Percentiles rank a stretch among this genome's conserved stretches.
phyloP scores from a whole-genome alignment of 352 stramenopile genomes.

The Saprolegnia parasitica region DNA sequence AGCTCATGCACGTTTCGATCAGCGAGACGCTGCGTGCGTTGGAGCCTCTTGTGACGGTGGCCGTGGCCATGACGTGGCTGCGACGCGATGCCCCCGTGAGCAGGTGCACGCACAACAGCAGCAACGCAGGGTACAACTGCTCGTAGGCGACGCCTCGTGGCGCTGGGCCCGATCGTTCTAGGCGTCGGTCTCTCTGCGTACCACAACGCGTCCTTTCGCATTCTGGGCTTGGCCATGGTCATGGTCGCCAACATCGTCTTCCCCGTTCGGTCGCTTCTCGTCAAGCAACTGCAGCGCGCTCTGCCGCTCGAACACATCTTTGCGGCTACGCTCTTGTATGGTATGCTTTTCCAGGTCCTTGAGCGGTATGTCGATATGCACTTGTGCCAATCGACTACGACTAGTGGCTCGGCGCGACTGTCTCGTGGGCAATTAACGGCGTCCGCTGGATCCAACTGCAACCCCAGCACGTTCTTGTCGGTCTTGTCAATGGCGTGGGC shows the following conservation, averaged over 20 bases:
- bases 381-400: no score
- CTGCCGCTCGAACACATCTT: conserved; percentile 23
- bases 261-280: conserved; percentile 11
- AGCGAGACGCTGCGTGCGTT: conserved; percentile 25
- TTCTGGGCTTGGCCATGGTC: conserved; percentile 10
- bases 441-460: background rate
- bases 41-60: conserved; percentile 9
- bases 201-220: conserved; percentile 9
- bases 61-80: conserved; percentile 5
- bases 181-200: conserved; percentile 25
- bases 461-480: conserved; percentile 2
- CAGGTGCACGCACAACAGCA: background rate
- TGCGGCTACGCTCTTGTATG: conserved; percentile 15
- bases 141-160: conserved; percentile 12
- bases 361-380: background rate
- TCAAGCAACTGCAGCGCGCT: conserved; percentile 14
- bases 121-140: no score
- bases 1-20: conserved; percentile 29
- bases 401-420: conserved; percentile 16
- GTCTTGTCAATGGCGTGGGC: conserved; percentile 6
- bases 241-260: conserved; percentile 26
- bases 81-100: conserved; percentile 17
- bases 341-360: conserved; percentile 24
- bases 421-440: conserved; percentile 1
- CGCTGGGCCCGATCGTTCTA: conserved; percentile 19